A percentile compares a stretch with the other conserved stretches of the same genome.
These are phyloP conservation scores for Chloridella minuta DNA, from an alignment of 352 stramenopile genomes.

Conservation along the genomic window DNA sequence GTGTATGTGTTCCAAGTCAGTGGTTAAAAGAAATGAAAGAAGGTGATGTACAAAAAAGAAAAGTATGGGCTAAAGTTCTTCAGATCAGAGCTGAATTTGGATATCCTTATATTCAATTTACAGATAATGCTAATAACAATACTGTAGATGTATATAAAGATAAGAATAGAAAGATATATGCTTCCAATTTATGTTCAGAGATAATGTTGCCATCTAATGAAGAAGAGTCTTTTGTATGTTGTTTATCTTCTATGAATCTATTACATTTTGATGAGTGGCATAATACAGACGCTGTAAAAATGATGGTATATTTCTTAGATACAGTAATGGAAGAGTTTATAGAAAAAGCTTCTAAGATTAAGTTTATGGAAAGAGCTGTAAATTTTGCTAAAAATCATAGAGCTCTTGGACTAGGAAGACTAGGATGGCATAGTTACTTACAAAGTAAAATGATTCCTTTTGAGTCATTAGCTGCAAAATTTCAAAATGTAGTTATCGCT, in stretches of 20 bases:
- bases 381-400: neutral
- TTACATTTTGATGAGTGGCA: neutral
- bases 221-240: neutral
- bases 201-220: neutral
- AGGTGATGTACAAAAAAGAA: neutral
- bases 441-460: neutral
- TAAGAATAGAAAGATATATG: neutral
- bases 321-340: neutral
- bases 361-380: neutral
- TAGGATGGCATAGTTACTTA: neutral
- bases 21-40: neutral
- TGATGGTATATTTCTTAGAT: neutral
- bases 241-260: neutral
- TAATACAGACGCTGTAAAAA: neutral
- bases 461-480: neutral
- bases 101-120: neutral
- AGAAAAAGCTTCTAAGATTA: neutral
- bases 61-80: neutral
- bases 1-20: neutral
- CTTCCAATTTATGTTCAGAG: neutral
- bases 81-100: neutral
- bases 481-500: too few relatives aligned
- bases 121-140: neutral
- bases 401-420: neutral
- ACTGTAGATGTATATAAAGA: neutral